Percentiles rank a stretch among this genome's conserved stretches.
phyloP scores from a whole-genome alignment of 352 stramenopile species.

The Phytopythium boreale region DNA sequence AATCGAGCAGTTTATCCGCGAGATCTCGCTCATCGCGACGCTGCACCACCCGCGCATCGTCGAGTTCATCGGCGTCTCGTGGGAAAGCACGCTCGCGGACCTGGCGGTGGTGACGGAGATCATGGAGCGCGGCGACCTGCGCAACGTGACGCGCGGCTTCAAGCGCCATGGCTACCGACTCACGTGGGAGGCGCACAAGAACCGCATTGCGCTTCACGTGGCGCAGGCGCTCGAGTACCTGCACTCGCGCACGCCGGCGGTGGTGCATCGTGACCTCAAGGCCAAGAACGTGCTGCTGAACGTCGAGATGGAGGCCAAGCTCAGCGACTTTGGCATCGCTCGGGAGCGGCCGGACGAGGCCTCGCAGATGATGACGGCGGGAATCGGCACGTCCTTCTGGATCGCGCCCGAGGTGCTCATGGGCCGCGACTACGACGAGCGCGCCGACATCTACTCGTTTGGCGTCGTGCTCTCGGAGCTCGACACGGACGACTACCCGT shows the following conservation, averaged over 20 bases:
- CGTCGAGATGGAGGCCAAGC: slow-evolving; percentile 53
- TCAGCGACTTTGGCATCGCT: slow-evolving; percentile 72
- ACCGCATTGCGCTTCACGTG: slow-evolving; percentile 50
- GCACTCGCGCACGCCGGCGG: slow-evolving; percentile 55
- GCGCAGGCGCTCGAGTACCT: slow-evolving; percentile 60
- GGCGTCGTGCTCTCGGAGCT: slow-evolving; percentile 50
- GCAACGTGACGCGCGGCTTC: slow-evolving; percentile 45
- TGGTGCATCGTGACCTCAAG: slow-evolving; percentile 51
- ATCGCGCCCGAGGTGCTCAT: slow-evolving; percentile 63
- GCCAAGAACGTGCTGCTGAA: slow-evolving; percentile 47
- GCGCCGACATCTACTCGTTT: slow-evolving; percentile 46
- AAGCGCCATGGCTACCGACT: slow-evolving; percentile 37
- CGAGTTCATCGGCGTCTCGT: slow-evolving; percentile 61
- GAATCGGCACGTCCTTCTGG: slow-evolving; percentile 68
- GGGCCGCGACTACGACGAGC: slow-evolving; percentile 44
- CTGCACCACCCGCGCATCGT: slow-evolving; percentile 59
- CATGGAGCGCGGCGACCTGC: slow-evolving; percentile 65
- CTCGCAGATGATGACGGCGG: slow-evolving; percentile 55
- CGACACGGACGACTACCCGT: slow-evolving; percentile 63
- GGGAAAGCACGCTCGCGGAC: slow-evolving; percentile 41
- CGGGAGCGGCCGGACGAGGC: slow-evolving; percentile 50
- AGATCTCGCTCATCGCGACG: slow-evolving; percentile 55
- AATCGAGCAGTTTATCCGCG: slow-evolving; percentile 52
- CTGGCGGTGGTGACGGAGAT: slow-evolving; percentile 58
- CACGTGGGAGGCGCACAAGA: slow-evolving; percentile 57